These are phyloP conservation scores for Fusarium redolens DNA, from an alignment of 2,329 filamentous ascomycete genomes.

Conservation along the genomic window DNA sequence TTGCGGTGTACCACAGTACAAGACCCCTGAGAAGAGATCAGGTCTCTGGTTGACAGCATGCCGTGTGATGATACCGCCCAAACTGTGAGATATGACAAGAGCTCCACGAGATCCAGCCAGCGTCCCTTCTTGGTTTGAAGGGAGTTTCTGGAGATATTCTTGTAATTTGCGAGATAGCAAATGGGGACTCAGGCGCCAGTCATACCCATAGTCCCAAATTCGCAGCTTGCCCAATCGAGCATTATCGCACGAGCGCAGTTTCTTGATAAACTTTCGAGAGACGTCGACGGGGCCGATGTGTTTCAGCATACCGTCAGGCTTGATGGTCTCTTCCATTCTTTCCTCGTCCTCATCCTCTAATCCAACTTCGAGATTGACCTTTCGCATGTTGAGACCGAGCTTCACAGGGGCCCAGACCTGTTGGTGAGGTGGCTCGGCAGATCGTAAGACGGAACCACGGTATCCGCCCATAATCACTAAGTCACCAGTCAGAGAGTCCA, in stretches of 20 bases:
- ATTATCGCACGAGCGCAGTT: constrained; percentile 79
- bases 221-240: constrained; percentile 76
- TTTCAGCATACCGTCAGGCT: constrained; percentile 88
- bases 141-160: constrained; percentile 77
- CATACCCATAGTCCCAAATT: constrained; percentile 92
- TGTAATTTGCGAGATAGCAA: constrained; percentile 78
- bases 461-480: constrained; percentile 91
- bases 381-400: constrained; percentile 89
- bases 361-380: constrained; percentile 90
- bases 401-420: constrained; percentile 96
- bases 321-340: constrained; percentile 83
- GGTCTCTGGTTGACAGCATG: constrained; percentile 88
- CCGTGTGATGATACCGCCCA: constrained; percentile 88
- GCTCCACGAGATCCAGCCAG: constrained; percentile 72
- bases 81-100: constrained; percentile 84
- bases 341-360: constrained; percentile 85
- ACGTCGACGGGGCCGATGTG: constrained; percentile 94
- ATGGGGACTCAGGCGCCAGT: constrained; percentile 90
- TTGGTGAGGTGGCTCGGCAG: constrained; percentile 82
- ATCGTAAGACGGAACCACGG: constrained; percentile 87
- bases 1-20: constrained; percentile 87
- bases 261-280: constrained; percentile 82
- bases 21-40: constrained; percentile 84
- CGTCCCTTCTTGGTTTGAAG: constrained; percentile 74
- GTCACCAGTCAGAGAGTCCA: constrained; percentile 82